Evolutionary conservation across 805 yeast species (phyloP), one percentile per base, ranked within the genome.

Genomic region (Kluyveromyces siamensis): DNA sequence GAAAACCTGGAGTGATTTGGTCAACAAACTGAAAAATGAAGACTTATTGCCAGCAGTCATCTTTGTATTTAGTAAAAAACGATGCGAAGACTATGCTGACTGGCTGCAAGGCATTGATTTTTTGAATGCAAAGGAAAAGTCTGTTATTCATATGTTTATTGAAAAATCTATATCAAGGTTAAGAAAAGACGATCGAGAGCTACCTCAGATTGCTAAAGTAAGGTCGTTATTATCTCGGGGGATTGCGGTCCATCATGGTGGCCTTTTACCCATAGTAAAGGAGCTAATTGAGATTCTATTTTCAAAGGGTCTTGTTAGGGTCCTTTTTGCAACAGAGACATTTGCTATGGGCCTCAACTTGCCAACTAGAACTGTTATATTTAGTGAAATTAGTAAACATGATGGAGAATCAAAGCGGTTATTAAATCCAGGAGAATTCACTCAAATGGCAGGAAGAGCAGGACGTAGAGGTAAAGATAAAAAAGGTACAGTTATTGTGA

Each of bases 391-490:
- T 45, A 72, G 91, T 55, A 93, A 93, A 61, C 96, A 91, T 64
- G 99, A 93, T 62, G 98, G 98, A 42, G 76, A 81, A 30, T 77
- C 78, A 0, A 81, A 87, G 67, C 76, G 99, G 66, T 79, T 84
- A 60, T 72, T 93, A 51, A 74, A 84, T 9, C 96, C 99, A 0
- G 99, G 99, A 48, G 99, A 93, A 65, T 93, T 91, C 63, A 93
- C 98, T 0, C 99, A 91, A 68, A 93, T 93, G 99, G 90, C 97
- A 0, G 99, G 99, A 41, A 79, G 99, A 67, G 99, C 99, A 0
- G 99, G 99, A 51, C 81, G 99, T 70, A 81, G 99, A 72, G 99
- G 99, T 36, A 70, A 93, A 54, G 99, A 93, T 71, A 71, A 81
- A 18, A 87, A 86, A 0, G 99, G 99, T 61, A 91, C 97, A 0